These are phyloP conservation scores for Thamnidium elegans DNA, from an alignment of 192 early-diverging fungal species.

Conservation along the genomic window DNA sequence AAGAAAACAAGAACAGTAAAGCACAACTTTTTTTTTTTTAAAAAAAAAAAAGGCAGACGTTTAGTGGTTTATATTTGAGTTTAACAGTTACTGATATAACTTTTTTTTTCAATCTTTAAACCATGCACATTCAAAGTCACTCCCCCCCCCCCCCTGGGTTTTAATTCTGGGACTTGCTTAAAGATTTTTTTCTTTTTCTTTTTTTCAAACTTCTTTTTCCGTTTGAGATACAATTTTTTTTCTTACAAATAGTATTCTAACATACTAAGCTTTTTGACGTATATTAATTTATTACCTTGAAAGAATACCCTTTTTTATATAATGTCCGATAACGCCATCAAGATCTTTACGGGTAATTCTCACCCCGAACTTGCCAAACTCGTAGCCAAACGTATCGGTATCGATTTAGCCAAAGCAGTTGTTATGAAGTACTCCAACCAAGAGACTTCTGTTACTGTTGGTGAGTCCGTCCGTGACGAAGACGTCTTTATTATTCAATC, in stretches of 20 bases:
- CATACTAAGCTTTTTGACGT: no score
- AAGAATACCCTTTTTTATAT: neutral
- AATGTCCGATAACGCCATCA: constrained; percentile 90
- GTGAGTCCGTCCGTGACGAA: constrained; percentile 92
- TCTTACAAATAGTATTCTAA: no score
- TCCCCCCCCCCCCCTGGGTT: neutral
- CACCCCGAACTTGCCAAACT: constrained; percentile 89
- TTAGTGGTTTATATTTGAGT: no score
- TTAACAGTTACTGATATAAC: no score
- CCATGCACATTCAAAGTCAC: no score
- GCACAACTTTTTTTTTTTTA: no score
- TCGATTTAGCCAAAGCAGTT: constrained; percentile 88
- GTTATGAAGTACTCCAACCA: constrained; percentile 98
- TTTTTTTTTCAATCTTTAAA: no score
- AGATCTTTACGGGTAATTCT: constrained; percentile 95
- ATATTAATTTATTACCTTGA: neutral
- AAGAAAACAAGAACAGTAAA: no score
- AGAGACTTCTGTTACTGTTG: constrained; percentile 74
- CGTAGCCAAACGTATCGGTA: constrained; percentile 91
- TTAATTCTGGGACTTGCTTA: neutral
- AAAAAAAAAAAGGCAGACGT: no score
- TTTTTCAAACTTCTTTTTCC: neutral
- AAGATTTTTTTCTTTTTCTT: neutral
- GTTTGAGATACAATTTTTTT: neutral
- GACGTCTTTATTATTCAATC: constrained; percentile 97